Conservation (phyloP, 2,329 filamentous ascomycete species). For the Neonectria hederae region DNA sequence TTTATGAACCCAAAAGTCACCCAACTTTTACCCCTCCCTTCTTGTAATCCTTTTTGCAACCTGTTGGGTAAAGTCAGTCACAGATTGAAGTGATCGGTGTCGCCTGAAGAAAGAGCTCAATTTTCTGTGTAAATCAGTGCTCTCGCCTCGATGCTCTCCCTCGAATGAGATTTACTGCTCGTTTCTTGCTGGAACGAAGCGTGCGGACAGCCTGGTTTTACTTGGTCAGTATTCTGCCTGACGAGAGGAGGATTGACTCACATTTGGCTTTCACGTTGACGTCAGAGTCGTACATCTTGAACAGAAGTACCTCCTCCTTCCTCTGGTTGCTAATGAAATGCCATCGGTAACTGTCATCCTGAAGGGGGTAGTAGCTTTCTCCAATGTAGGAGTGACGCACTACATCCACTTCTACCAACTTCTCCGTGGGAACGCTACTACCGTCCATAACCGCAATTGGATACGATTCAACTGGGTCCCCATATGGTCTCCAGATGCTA, state of each 20-base stretch:
- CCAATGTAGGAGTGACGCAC: slow-evolving; percentile 5
- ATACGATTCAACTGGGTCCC: neutral
- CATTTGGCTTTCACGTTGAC: neutral
- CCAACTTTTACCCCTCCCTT: too few relatives aligned
- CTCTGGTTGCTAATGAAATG: slow-evolving; percentile 2
- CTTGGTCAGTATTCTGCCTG: neutral
- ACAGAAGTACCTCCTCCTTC: slow-evolving; percentile 1
- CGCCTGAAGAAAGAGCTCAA: neutral
- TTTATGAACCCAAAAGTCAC: too few relatives aligned
- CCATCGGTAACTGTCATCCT: neutral
- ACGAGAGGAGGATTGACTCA: neutral
- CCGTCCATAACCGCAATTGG: slow-evolving; percentile 3
- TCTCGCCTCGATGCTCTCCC: slow-evolving; percentile 2
- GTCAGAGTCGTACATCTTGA: slow-evolving; percentile 12
- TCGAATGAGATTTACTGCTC: neutral
- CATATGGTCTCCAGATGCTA: slow-evolving; percentile 1
- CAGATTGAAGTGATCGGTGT: too few relatives aligned
- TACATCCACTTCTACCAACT: slow-evolving; percentile 3
- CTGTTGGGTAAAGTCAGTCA: too few relatives aligned
- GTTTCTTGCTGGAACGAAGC: neutral
- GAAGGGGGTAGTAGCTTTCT: slow-evolving; percentile 1
- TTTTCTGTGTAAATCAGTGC: neutral
- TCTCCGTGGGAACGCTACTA: neutral
- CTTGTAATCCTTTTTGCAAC: too few relatives aligned
- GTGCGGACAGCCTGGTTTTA: neutral